Evolutionary conservation across 768 basidiomycete genomes (phyloP).

Genomic region (Mycena belliarum): DNA sequence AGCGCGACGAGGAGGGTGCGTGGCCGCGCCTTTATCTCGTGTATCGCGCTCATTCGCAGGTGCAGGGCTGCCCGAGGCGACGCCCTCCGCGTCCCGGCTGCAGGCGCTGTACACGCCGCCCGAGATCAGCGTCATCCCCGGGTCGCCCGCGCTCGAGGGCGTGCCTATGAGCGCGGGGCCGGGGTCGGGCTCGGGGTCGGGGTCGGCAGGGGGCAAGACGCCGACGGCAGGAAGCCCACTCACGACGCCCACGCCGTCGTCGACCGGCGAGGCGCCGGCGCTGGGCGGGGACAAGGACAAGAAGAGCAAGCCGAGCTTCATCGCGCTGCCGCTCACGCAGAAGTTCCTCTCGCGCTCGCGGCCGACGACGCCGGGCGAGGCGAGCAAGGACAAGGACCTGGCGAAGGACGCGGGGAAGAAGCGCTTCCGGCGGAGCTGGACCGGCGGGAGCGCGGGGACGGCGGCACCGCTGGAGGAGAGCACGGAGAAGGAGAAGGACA

Average conservation of each 20-base stretch:
- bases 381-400: not conserved
- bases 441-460: conserved; percentile 7
- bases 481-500: conserved; percentile 23
- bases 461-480: not conserved
- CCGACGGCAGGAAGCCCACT: conserved; percentile 17
- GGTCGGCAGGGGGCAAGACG: conserved; percentile 3
- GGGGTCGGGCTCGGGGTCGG: too few relatives aligned
- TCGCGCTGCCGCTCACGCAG: conserved; percentile 18
- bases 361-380: conserved; percentile 21
- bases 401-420: conserved; percentile 25
- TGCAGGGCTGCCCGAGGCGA: too few relatives aligned
- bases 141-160: not conserved
- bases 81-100: conserved; percentile 10
- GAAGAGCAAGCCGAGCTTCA: conserved; percentile 17
- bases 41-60: too few relatives aligned
- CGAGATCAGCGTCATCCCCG: conserved; percentile 9
- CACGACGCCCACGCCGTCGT: conserved; percentile 22
- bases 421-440: conserved; percentile 32
- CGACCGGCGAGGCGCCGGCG: not conserved
- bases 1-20: conserved; percentile 29
- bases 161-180: not conserved
- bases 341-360: conserved; percentile 18
- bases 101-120: conserved; percentile 12
- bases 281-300: not conserved
- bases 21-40: too few relatives aligned